Base-by-base conservation (phyloP, 495 filamentous ascomycete species). In the Bacidia rubella region DNA sequence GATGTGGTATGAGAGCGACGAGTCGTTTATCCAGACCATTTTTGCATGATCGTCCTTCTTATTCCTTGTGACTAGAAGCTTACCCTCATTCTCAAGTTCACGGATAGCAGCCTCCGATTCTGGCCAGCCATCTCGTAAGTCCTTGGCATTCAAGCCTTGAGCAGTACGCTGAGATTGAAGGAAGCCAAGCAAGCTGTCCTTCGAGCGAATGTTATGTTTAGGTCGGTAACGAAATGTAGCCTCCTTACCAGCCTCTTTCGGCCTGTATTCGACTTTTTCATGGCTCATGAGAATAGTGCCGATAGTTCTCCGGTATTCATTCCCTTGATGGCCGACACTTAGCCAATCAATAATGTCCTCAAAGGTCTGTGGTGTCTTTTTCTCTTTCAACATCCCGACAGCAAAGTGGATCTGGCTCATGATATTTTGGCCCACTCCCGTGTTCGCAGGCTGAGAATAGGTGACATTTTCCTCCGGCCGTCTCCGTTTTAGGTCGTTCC, bases 121-220 rank as follows among this genome's bases (percentile, higher is more conserved):
- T 4, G 81, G 78, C 92, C 92, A 98, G 24, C 93, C 93, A 61
- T 98, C 92, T 64, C 90, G 90, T 24, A 98, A 74, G 53, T 95
- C 87, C 62, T 85, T 86, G 46, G 96, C 86, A 43, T 68, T 72
- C 49, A 96, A 78, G 1, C 87, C 88, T 47, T 80, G 76, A 1
- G 86, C 85, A n/a, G 88, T 89, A 12, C 76, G 75, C 67, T 87
- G 87, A 32, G 74, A 70, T 65, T 94, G 87, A 27, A 98, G 76
- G 62, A 86, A 81, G 41, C 75, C 76, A 23, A 93, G 78, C 35
- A 98, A 76, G 60, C 85, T 80, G 47, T 84, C 78, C 52, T 81
- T 77, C 52, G 68, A 79, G 54, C 78, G 78, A 32, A 97, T 89
- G 52, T 85, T 80, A 62, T 87, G 84, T 44, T 82, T 78, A 19